Evolutionary conservation across 2,329 filamentous ascomycete genomes (phyloP).

Genomic region (Colletotrichum coccodes): DNA sequence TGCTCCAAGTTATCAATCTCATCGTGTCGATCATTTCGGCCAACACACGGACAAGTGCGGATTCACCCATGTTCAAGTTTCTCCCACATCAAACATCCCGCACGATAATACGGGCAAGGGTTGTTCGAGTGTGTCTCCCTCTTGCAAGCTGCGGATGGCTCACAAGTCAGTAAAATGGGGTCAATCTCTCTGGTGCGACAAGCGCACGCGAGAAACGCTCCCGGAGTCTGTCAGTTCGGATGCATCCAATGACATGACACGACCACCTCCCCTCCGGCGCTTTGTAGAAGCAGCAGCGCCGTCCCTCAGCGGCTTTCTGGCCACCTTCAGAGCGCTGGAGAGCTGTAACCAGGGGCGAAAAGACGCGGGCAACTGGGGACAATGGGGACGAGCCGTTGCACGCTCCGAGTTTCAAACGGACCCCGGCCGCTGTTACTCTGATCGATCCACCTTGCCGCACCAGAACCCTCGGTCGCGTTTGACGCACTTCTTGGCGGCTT

Average conservation of each 20-base stretch:
- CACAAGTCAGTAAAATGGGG: neutral
- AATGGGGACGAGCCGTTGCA: neutral
- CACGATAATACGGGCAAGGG: slow-evolving; percentile 13
- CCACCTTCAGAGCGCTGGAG: neutral
- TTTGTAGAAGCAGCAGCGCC: neutral
- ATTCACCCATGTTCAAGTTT: neutral
- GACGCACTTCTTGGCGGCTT: slow-evolving; percentile 28
- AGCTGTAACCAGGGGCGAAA: neutral
- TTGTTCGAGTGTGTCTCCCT: neutral
- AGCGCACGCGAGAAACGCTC: neutral
- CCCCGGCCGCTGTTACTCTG: slow-evolving; percentile 19
- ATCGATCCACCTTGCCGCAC: slow-evolving; percentile 8
- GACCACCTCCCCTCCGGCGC: neutral
- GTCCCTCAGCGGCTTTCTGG: neutral
- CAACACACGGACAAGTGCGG: slow-evolving; percentile 4
- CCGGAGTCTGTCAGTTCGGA: neutral
- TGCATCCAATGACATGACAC: slow-evolving; percentile 2
- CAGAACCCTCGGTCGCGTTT: slow-evolving; percentile 26
- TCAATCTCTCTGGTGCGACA: slow-evolving; percentile 12
- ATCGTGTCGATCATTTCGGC: neutral
- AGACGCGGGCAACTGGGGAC: neutral
- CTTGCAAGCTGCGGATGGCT: neutral
- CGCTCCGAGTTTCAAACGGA: slow-evolving; percentile 16
- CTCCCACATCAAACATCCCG: slow-evolving; percentile 26
- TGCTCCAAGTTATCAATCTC: slow-evolving; percentile 18